Evolutionary conservation across 768 basidiomycete species (phyloP).

Genomic region (Sporobolomyces phaffii): DNA sequence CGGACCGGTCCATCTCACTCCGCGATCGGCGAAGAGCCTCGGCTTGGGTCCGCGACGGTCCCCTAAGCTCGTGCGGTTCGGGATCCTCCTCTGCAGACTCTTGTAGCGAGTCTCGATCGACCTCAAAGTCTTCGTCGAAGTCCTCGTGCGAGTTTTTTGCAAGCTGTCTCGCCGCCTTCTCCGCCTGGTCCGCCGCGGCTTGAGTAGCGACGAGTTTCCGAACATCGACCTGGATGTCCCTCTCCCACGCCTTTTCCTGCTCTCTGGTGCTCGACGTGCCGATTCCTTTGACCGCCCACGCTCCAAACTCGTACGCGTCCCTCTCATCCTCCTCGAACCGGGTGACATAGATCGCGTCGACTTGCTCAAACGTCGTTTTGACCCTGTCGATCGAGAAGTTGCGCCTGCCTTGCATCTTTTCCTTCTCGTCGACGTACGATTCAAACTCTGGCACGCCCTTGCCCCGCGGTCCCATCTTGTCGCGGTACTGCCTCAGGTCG

Average conservation of each 20-base stretch:
- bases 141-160: too few species aligned
- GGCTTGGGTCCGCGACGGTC: conserved; percentile 9
- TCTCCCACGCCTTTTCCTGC: conserved; percentile 24
- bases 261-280: conserved; percentile 23
- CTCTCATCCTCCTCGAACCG: conserved; percentile 34
- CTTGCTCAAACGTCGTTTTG: conserved; percentile 83
- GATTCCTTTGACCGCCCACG: conserved; percentile 40
- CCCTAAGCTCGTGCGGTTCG: neutral
- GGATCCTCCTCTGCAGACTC: conserved; percentile 2
- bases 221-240: conserved; percentile 7
- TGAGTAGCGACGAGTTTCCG: neutral
- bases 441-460: conserved; percentile 42
- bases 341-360: conserved; percentile 51
- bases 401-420: neutral
- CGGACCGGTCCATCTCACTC: neutral
- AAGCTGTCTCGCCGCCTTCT: neutral
- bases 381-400: conserved; percentile 63
- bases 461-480: conserved; percentile 39
- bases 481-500: conserved; percentile 47
- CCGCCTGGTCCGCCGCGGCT: neutral
- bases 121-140: neutral
- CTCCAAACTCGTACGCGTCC: conserved; percentile 35
- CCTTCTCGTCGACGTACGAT: conserved; percentile 28
- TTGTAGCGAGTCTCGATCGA: neutral
- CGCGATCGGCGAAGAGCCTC: neutral